Conservation (phyloP, 257 asterid species). For the Apocynum venetum region DNA sequence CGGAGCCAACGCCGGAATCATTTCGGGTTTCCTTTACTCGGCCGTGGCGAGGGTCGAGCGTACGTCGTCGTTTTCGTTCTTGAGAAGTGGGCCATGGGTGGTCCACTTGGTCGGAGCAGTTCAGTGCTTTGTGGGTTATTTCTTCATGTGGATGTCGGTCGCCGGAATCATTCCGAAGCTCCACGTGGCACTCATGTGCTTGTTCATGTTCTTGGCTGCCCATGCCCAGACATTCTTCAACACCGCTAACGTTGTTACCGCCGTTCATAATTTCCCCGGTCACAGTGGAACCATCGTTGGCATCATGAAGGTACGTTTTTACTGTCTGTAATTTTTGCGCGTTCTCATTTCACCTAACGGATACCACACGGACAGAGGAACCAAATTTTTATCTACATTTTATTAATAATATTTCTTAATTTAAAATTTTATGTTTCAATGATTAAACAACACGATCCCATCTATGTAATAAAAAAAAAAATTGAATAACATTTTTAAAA, state of each 20-base stretch:
- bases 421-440: no score
- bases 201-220: slow-evolving; percentile 86
- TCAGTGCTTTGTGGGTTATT: slow-evolving; percentile 84
- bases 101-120: slow-evolving; percentile 64
- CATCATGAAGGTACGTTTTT: slow-evolving; percentile 72
- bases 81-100: slow-evolving; percentile 59
- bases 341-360: background rate
- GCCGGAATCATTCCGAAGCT: slow-evolving; percentile 59
- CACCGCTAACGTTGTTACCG: slow-evolving; percentile 84
- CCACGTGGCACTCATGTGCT: slow-evolving; percentile 48
- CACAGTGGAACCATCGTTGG: slow-evolving; percentile 86
- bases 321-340: no score
- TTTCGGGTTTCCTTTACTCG: slow-evolving; percentile 77
- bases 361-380: no score
- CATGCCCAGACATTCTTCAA: slow-evolving; percentile 91
- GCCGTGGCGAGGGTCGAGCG: slow-evolving; percentile 20
- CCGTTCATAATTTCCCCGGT: slow-evolving; percentile 70
- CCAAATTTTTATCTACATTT: no score
- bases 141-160: slow-evolving; percentile 80
- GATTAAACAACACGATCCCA: no score
- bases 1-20: slow-evolving; percentile 78
- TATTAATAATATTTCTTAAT: no score
- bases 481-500: no score
- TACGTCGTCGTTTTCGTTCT: slow-evolving; percentile 9
- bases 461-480: no score